Percentiles rank a stretch among this genome's conserved stretches.
These are phyloP conservation scores for Prunus campanulata DNA, from an alignment of 306 rosid genomes.

Conservation along the genomic window DNA sequence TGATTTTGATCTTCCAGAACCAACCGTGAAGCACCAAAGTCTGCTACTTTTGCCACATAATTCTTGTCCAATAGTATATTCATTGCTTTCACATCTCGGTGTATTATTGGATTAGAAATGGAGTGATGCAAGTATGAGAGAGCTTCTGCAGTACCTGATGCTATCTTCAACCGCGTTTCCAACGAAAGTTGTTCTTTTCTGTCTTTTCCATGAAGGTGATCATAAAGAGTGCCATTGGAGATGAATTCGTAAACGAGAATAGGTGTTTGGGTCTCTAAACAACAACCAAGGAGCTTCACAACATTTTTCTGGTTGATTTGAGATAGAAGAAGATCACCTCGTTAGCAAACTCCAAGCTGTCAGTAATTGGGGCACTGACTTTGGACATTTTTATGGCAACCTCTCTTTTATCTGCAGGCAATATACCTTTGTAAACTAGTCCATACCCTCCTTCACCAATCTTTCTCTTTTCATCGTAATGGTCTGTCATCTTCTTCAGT, in stretches of 20 bases:
- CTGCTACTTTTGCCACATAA: not conserved
- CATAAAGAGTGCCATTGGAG: not conserved
- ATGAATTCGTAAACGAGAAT: not conserved
- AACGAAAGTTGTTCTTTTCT: not conserved
- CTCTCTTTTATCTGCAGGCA: not conserved
- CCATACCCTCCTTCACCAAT: conserved; percentile 24
- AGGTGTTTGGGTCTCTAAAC: not conserved
- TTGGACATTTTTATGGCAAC: too few species aligned
- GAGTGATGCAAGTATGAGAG: conserved; percentile 1
- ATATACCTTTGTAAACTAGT: conserved; percentile 20
- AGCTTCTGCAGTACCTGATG: conserved; percentile 2
- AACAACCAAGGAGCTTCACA: not conserved
- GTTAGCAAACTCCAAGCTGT: too few species aligned
- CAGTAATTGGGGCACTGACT: too few species aligned
- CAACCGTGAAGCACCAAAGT: conserved; percentile 8
- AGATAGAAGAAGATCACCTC: not conserved
- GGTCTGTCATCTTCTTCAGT: conserved; percentile 8
- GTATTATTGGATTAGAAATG: conserved; percentile 1
- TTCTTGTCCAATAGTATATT: conserved; percentile 25
- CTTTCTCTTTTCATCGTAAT: not conserved
- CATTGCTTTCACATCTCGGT: conserved; percentile 20
- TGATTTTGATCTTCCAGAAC: not conserved
- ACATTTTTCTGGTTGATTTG: not conserved
- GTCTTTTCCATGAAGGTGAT: not conserved
- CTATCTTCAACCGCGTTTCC: not conserved